Conservation (phyloP, 2,329 filamentous ascomycete species). For the Exophiala xenobiotica region DNA sequence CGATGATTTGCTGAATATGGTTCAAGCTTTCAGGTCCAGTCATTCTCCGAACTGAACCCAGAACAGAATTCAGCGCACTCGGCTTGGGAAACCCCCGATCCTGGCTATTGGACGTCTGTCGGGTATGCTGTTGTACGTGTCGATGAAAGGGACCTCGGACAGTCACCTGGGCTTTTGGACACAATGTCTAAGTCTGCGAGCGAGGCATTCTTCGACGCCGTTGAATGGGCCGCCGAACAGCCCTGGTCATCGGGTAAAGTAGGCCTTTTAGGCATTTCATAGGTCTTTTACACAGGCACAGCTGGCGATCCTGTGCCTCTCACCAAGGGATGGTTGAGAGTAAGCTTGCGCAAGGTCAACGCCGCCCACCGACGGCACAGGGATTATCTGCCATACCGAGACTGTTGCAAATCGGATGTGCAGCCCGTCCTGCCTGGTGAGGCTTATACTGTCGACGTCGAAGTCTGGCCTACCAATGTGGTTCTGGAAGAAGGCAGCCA, state of each 20-base stretch:
- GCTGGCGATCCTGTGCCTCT: conserved; percentile 55
- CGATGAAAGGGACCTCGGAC: conserved; percentile 53
- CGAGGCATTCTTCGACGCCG: conserved; percentile 52
- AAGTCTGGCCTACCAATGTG: conserved; percentile 40
- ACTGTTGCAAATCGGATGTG: conserved; percentile 51
- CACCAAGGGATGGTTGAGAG: conserved; percentile 55
- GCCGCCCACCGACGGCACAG: conserved; percentile 44
- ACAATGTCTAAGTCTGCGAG: conserved; percentile 54
- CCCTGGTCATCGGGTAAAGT: conserved; percentile 53
- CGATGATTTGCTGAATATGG: no score
- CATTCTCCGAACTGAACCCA: conserved; percentile 49
- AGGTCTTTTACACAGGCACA: conserved; percentile 56
- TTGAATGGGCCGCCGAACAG: conserved; percentile 54
- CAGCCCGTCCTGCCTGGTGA: conserved; percentile 50
- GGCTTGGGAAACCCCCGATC: conserved; percentile 60
- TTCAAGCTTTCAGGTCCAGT: no score
- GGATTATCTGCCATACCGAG: conserved; percentile 49
- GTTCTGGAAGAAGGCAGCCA: conserved; percentile 37
- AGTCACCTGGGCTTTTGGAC: conserved; percentile 52
- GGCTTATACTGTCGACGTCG: conserved; percentile 52
- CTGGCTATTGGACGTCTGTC: conserved; percentile 55
- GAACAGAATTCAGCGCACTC: conserved; percentile 55
- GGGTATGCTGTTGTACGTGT: conserved; percentile 59
- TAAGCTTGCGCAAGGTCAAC: conserved; percentile 51
- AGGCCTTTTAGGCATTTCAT: conserved; percentile 52